Evolutionary conservation across 768 basidiomycete species (phyloP), one percentile per base, ranked within the genome.

Genomic region (Leccinum barrowsii): DNA sequence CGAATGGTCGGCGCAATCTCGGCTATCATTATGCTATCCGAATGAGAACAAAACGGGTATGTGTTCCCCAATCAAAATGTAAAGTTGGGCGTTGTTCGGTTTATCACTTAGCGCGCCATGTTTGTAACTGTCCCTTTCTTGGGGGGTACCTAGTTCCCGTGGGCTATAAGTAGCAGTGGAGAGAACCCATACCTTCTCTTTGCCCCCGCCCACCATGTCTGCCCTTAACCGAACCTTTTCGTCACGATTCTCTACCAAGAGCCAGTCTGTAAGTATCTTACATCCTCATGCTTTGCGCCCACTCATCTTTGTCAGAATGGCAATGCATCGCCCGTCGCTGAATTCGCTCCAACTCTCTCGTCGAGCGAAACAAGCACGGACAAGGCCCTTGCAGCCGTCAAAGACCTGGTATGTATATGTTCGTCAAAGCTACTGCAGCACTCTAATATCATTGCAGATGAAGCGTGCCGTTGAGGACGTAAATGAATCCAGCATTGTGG

Each of bases 381-480:
- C 55, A 73, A 65, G 59, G 71, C 73, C 15, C 51, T 74, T 17
- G 37, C 55, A 5, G 70, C 61, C 30, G 13, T 73, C 44, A 73
- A 74, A 49, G 71, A 73, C 52, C 52, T 74, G n/a, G 73, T 69
- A 15, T 44, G 69, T 52, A 21, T 13, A 30, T 10, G 7, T 8
- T 24, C 22, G 5, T 26, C 26, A 2, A 51, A 1, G 1, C 0
- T 10, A 13, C 24, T 8, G 2, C 30, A 53, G 21, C 8, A 12
- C 50, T 52, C n/a, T 58, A 2, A 57, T 50, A 13, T 22, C 8
- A 7, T 13, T 17, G 2, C 42, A 72, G 71, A 69, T 68, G 66
- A 73, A 50, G 56, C 71, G 73, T n/a, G 58, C 64, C n/a, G 49
- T 56, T 0, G 73, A 74, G 17, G 71, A 73, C 52, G 58, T 73